These are phyloP conservation scores for Brettanomyces nanus DNA, from an alignment of 805 yeast species.

Conservation along the genomic window DNA sequence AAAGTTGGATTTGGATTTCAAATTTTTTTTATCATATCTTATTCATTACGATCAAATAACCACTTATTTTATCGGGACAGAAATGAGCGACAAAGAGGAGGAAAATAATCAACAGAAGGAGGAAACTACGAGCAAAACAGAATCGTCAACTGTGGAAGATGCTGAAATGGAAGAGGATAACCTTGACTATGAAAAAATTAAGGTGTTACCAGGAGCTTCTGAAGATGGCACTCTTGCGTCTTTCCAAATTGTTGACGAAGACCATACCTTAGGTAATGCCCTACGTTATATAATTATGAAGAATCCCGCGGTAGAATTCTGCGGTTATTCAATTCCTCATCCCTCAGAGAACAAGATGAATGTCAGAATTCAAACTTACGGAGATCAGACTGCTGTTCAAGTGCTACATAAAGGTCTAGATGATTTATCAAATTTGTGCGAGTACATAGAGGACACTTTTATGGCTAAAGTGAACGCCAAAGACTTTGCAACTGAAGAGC, in stretches of 20 bases:
- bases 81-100: slow-evolving; percentile 1
- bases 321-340: slow-evolving; percentile 98
- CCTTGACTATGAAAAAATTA: slow-evolving; percentile 49
- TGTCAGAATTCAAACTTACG: slow-evolving; percentile 91
- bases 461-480: slow-evolving; percentile 57
- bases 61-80: too few species aligned
- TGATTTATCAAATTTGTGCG: slow-evolving; percentile 75
- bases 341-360: slow-evolving; percentile 90
- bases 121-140: slow-evolving; percentile 4
- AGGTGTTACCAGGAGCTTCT: slow-evolving; percentile 73
- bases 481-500: slow-evolving; percentile 41
- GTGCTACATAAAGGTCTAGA: slow-evolving; percentile 89
- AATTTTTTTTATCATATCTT: too few species aligned
- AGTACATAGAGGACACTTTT: slow-evolving; percentile 73
- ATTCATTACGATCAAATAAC: too few species aligned
- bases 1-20: too few species aligned
- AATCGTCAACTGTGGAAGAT: slow-evolving; percentile 12
- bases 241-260: slow-evolving; percentile 88
- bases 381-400: slow-evolving; percentile 75
- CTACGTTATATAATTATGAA: slow-evolving; percentile 92
- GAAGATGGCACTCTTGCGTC: slow-evolving; percentile 94
- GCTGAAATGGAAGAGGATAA: slow-evolving; percentile 34
- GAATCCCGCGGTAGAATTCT: slow-evolving; percentile 95
- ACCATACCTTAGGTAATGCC: slow-evolving; percentile 93
- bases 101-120: slow-evolving; percentile 3